A percentile compares a stretch with the other conserved stretches of the same genome.
phyloP scores from a whole-genome alignment of 441 rosid species.

The Brassica hybrid region DNA sequence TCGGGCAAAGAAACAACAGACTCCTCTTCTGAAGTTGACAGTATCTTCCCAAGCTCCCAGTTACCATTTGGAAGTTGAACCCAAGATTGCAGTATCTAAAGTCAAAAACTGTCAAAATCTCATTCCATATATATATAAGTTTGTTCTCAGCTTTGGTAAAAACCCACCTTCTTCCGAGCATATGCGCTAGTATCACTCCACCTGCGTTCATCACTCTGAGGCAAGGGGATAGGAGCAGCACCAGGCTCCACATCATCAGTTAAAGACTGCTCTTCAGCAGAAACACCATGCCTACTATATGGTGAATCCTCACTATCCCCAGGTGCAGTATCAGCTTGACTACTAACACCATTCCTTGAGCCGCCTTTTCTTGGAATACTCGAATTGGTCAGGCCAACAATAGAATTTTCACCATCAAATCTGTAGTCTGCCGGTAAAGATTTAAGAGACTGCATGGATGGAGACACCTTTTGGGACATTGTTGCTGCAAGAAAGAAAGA shows the following conservation, averaged over 20 bases:
- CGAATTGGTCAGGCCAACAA: conserved; percentile 34
- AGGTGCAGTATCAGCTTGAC: conserved; percentile 42
- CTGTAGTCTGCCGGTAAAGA: conserved; percentile 75
- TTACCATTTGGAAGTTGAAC: conserved; percentile 81
- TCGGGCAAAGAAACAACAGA: conserved; percentile 72
- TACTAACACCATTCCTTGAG: conserved; percentile 46
- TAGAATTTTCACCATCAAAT: conserved; percentile 52
- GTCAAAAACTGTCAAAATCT: conserved; percentile 37
- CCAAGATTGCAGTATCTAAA: conserved; percentile 90
- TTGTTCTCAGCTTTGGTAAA: conserved; percentile 3
- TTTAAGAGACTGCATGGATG: conserved; percentile 69
- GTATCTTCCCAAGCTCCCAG: conserved; percentile 86
- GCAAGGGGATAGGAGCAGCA: conserved; percentile 50
- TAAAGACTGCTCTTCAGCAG: conserved; percentile 57
- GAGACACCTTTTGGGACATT: conserved; percentile 63
- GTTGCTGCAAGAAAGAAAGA: conserved; percentile 47
- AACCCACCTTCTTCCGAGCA: conserved; percentile 68
- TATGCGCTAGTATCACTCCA: conserved; percentile 86
- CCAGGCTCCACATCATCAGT: conserved; percentile 57
- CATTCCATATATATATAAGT: conserved; percentile 5
- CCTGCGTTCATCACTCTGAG: conserved; percentile 57
- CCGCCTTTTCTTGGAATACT: conserved; percentile 51
- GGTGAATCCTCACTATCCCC: conserved; percentile 80
- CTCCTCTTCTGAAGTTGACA: conserved; percentile 72
- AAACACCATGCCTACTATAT: conserved; percentile 51